Evolutionary conservation across 805 yeast species (phyloP), one percentile per base, ranked within the genome.

Genomic region (Wickerhamomyces subpelliculosus): DNA sequence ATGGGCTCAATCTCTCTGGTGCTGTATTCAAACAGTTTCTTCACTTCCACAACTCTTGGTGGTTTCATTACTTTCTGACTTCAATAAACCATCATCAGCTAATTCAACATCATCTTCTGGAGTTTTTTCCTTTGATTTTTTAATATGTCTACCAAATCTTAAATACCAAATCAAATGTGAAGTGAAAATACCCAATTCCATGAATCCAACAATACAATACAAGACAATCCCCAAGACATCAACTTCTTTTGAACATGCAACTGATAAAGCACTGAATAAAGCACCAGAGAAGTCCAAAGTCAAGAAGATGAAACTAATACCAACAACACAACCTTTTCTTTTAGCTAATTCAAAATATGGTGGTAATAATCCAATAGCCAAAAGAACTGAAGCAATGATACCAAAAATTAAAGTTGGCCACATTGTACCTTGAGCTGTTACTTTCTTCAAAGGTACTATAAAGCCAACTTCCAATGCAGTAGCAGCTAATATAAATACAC

Each of bases 341-440:
- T 86, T 84, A 24, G 78, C 72, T 20, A 90, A 62, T 57, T 90
- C 97, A 48, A 77, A 78, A 56, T 89, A 90, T 5, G 97, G 96
- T 0, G 97, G 97, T 0, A 90, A 46, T 26, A 90, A 67, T 0
- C 97, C 97, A 3, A 72, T 54, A 0, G 84, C 93, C 8, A 90
- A 63, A 16, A 85, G 55, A 0, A 89, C 66, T 1, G 93, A 76
- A 0, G 97, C 95, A 14, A 86, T 44, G 22, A 85, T 73, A 12
- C 97, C 97, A 48, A 88, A 73, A 23, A 89, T 68, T 25, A 87
- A 59, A 48, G 78, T 68, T 2, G 97, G 96, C 94, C 96, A 86
- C 19, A 62, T 62, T 12, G 49, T 56, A 5, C 75, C 81, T 8
- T 72, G 66, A 21, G 59, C 59, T 49, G 75, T 65, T 0, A 77